Evolutionary conservation across 805 yeast species (phyloP), one percentile per base, ranked within the genome.

Genomic region (Blastobotrys chiropterorum): DNA sequence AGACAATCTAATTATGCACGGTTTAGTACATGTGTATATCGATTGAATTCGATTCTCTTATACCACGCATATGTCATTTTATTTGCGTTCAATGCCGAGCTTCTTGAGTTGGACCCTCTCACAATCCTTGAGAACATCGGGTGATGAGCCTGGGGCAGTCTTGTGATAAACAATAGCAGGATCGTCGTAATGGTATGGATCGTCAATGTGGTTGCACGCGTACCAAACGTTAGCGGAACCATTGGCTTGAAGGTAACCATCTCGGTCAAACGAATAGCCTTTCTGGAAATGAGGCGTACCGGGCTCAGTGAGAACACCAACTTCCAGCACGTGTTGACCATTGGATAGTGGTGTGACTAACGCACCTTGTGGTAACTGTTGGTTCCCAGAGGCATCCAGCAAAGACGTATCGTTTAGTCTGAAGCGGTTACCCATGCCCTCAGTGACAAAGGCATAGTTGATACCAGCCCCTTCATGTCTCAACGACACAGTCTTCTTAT

Each of bases 401-500:
- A 41, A 21, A 16, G 14, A 4, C 8, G 44, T 41, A 21, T 19
- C 44, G 13, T 41, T n/a, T 5, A 41, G 26, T 3, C 7, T 4
- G 21, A 41, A 41, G 22, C 26, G 19, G 38, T 17, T 21, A 19
- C 38, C 34, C 4, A 11, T 5, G 5, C n/a, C 38, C 4, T 13
- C 34, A 4, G 14, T 21, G 21, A 22, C 26, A 26, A 44, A 44
- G 15, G 46, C 46, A 44, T 44, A 44, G 46, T 44, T 44, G 46
- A 44, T 44, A 3, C 46, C 46, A 14, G 46, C 46, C n/a, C 46
- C 46, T 44, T 44, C 46, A 21, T 44, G 46, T 15, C 19, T 11
- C 11, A 14, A 13, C 13, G 38, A 17, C 3, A 44, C 46, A 20
- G 11, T 13, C 31, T 44, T 44, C 17, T 34, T 34, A 44, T 44